Evolutionary conservation across 2,329 filamentous ascomycete species (phyloP).

Genomic region (Stromatinia cepivora): DNA sequence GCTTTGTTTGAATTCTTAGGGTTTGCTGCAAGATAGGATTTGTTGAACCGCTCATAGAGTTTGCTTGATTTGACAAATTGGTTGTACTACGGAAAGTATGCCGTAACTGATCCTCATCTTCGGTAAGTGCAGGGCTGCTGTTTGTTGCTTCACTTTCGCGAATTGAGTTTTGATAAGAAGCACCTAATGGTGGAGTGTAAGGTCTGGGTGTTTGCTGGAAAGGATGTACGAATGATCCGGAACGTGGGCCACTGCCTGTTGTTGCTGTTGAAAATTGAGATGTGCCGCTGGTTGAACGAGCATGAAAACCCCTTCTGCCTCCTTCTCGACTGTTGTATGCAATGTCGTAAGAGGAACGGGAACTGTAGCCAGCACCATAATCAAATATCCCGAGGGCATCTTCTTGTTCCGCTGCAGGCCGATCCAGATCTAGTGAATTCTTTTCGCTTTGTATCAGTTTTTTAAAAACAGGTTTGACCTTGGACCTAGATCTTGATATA

Average conservation of each 20-base stretch:
- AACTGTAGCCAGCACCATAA: slow-evolving; percentile 32
- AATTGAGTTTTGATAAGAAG: slow-evolving; percentile 57
- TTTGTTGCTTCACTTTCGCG: slow-evolving; percentile 54
- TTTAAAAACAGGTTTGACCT: slow-evolving; percentile 60
- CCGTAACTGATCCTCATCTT: slow-evolving; percentile 38
- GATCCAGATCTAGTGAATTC: slow-evolving; percentile 62
- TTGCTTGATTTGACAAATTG: slow-evolving; percentile 34
- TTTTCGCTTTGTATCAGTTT: slow-evolving; percentile 56
- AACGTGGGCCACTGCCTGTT: slow-evolving; percentile 49
- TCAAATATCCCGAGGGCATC: slow-evolving; percentile 44
- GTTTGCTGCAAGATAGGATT: slow-evolving; percentile 30
- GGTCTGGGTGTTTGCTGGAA: slow-evolving; percentile 65
- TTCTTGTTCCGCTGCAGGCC: slow-evolving; percentile 60
- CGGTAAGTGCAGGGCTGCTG: slow-evolving; percentile 36
- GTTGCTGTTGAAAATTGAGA: slow-evolving; percentile 56
- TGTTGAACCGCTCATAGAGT: slow-evolving; percentile 29
- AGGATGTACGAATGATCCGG: slow-evolving; percentile 58
- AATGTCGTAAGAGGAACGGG: slow-evolving; percentile 38
- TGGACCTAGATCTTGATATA: slow-evolving; percentile 35
- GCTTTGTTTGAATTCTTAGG: slow-evolving; percentile 38
- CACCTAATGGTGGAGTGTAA: slow-evolving; percentile 55
- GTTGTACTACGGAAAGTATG: slow-evolving; percentile 35
- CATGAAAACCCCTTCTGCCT: slow-evolving; percentile 45
- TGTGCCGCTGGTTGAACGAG: slow-evolving; percentile 58
- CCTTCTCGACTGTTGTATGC: slow-evolving; percentile 28